phyloP scores from a whole-genome alignment of 2,329 filamentous ascomycete genomes.

The Sclerotinia spermophila region DNA sequence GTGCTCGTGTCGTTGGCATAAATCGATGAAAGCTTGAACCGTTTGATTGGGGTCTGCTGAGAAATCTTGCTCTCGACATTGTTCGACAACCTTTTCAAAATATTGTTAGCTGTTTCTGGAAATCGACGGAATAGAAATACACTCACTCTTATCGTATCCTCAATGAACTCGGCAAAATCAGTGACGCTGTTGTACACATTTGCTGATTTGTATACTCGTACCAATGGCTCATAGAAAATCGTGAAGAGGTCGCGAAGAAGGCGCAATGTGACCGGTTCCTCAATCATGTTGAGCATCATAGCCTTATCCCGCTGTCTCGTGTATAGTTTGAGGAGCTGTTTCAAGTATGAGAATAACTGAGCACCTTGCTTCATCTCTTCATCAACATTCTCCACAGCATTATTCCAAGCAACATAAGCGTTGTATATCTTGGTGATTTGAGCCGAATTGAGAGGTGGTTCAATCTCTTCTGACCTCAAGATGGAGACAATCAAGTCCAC shows the following conservation, averaged over 20 bases:
- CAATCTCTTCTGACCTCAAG: conserved; percentile 71
- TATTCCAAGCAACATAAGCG: conserved; percentile 94
- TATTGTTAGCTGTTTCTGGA: conserved; percentile 22
- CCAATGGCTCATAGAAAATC: conserved; percentile 97
- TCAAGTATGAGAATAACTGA: conserved; percentile 88
- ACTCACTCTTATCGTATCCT: conserved; percentile 80
- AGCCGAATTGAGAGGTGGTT: conserved; percentile 65
- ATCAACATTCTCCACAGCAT: conserved; percentile 85
- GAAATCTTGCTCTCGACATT: conserved; percentile 69
- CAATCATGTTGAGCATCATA: conserved; percentile 95
- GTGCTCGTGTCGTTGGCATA: conserved; percentile 90
- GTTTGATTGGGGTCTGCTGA: conserved; percentile 97
- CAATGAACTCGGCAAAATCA: conserved; percentile 88
- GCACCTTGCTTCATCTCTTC: conserved; percentile 85
- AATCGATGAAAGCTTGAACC: conserved; percentile 94
- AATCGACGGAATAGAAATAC: background rate
- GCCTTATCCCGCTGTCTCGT: conserved; percentile 89
- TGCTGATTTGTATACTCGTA: conserved; percentile 96
- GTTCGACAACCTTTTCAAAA: conserved; percentile 56
- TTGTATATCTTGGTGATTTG: conserved; percentile 88
- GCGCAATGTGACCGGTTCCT: conserved; percentile 95
- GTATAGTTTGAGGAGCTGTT: conserved; percentile 89
- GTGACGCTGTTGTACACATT: conserved; percentile 98
- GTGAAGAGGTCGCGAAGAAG: conserved; percentile 94
- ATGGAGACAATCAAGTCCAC: conserved; percentile 85